A percentile compares a stretch with the other conserved stretches of the same genome.
These are phyloP conservation scores for Populus pruinosa DNA, from an alignment of 345 rosid genomes.

Conservation along the genomic window DNA sequence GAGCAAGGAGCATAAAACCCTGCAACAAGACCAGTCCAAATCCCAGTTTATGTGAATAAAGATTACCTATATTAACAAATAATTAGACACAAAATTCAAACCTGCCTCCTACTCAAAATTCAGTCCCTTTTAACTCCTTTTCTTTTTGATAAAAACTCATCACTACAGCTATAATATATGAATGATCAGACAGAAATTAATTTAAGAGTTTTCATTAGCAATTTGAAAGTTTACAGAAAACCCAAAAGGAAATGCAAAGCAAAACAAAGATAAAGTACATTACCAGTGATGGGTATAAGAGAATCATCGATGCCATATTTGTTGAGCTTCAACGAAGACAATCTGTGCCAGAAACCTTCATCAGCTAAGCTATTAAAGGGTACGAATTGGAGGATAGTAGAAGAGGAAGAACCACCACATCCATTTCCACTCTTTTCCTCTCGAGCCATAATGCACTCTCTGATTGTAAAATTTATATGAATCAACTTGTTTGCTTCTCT, in stretches of 20 bases:
- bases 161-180: not conserved
- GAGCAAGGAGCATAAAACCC: conserved; percentile 92
- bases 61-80: not conserved
- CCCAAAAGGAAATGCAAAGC: not conserved
- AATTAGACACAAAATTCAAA: not conserved
- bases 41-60: not conserved
- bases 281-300: conserved; percentile 76
- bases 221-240: not conserved
- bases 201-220: not conserved
- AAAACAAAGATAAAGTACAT: not conserved
- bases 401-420: not conserved
- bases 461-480: not conserved
- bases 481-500: too few relatives aligned
- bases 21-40: conserved; percentile 17
- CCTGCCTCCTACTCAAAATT: not conserved
- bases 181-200: not conserved
- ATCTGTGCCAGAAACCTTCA: conserved; percentile 91
- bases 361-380: conserved; percentile 76
- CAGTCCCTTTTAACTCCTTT: not conserved
- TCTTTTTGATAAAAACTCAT: not conserved
- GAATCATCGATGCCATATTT: conserved; percentile 87
- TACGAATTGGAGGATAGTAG: conserved; percentile 64
- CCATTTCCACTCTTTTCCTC: conserved; percentile 19
- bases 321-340: conserved; percentile 85
- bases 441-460: conserved; percentile 10